Percentiles rank a stretch among this genome's conserved stretches.
phyloP scores from a whole-genome alignment of 2,329 filamentous ascomycete genomes.

The Penicillium sp. region DNA sequence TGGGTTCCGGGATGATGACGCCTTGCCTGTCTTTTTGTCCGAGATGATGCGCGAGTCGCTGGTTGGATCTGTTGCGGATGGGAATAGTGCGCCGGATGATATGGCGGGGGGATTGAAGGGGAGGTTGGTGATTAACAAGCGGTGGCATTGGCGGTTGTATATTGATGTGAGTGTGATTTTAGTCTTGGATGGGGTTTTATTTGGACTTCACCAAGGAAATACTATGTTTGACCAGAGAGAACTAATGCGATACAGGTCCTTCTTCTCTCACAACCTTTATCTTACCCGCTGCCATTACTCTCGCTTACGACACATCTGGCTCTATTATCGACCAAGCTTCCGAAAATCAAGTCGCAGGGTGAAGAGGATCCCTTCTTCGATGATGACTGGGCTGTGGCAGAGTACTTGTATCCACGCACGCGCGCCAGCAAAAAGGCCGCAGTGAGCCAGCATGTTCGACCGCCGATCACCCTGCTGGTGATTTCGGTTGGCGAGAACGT shows the following conservation, averaged over 20 bases:
- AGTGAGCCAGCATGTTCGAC: conserved; percentile 46
- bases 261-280: conserved; percentile 84
- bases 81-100: conserved; percentile 52
- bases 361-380: conserved; percentile 97
- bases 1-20: conserved; percentile 83
- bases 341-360: conserved; percentile 74
- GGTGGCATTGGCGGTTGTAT: conserved; percentile 96
- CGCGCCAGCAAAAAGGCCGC: conserved; percentile 5
- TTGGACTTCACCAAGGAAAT: too few relatives aligned
- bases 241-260: conserved; percentile 79
- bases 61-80: conserved; percentile 55
- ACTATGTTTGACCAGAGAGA: too few relatives aligned
- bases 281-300: conserved; percentile 86
- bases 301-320: conserved; percentile 91
- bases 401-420: conserved; percentile 63
- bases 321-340: conserved; percentile 78
- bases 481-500: conserved; percentile 80
- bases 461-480: conserved; percentile 85
- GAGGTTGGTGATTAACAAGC: conserved; percentile 75
- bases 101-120: conserved; percentile 62
- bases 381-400: conserved; percentile 89
- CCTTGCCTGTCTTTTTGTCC: conserved; percentile 76
- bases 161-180: conserved; percentile 61
- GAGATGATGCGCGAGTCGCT: conserved; percentile 86
- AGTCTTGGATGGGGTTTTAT: too few relatives aligned